These are phyloP conservation scores for Cladorrhinum samala DNA, from an alignment of 495 filamentous ascomycete species.

Conservation along the genomic window DNA sequence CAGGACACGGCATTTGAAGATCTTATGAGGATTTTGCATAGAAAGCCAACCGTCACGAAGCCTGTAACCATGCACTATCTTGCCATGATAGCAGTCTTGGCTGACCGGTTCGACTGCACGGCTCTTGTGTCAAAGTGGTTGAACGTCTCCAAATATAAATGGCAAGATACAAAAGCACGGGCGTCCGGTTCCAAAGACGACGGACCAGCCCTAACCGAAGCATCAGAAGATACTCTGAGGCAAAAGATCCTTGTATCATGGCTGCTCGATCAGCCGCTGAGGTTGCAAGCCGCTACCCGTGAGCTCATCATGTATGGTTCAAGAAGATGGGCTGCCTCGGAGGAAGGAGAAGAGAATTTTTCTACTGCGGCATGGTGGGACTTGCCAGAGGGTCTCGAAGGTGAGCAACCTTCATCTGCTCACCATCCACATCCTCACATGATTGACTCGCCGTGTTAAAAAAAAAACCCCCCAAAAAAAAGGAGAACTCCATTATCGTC, in stretches of 20 bases:
- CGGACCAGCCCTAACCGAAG: slow-evolving; percentile 24
- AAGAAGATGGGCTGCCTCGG: slow-evolving; percentile 48
- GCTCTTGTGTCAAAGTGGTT: slow-evolving; percentile 42
- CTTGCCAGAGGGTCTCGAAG: slow-evolving; percentile 66
- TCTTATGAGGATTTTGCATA: slow-evolving; percentile 54
- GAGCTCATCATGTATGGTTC: slow-evolving; percentile 64
- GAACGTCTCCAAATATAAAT: slow-evolving; percentile 39
- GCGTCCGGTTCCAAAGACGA: slow-evolving; percentile 32
- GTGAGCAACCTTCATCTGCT: slow-evolving; percentile 33
- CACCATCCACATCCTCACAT: background rate
- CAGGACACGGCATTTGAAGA: slow-evolving; percentile 47
- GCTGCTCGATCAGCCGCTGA: slow-evolving; percentile 49
- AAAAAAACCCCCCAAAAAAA: background rate
- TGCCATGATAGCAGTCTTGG: slow-evolving; percentile 58
- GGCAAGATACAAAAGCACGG: slow-evolving; percentile 35
- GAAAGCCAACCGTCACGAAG: slow-evolving; percentile 30
- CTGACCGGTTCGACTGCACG: slow-evolving; percentile 57
- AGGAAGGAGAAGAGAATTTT: slow-evolving; percentile 32
- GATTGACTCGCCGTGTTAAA: background rate
- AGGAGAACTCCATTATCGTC: slow-evolving; percentile 62
- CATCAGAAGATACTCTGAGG: slow-evolving; percentile 51
- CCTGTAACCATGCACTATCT: slow-evolving; percentile 46
- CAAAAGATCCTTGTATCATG: slow-evolving; percentile 59
- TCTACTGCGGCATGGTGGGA: slow-evolving; percentile 60
- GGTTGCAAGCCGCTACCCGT: slow-evolving; percentile 47